A percentile compares a stretch with the other conserved stretches of the same genome.
phyloP scores from a whole-genome alignment of 345 rosid genomes.

The Salix viminalis region DNA sequence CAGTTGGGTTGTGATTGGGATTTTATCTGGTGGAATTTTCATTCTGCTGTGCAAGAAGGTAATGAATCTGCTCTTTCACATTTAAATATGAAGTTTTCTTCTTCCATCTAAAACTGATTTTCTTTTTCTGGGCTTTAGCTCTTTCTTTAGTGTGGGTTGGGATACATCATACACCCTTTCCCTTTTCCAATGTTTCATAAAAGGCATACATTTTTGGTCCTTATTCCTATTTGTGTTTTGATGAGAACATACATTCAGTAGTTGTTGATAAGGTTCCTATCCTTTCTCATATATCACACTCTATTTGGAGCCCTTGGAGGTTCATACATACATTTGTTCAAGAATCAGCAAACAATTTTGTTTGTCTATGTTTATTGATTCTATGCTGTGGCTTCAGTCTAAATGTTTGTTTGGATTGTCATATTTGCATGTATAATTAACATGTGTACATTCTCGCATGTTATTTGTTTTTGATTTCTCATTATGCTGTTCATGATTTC shows the following conservation, averaged over 20 bases:
- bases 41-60: conserved; percentile 96
- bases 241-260: background rate
- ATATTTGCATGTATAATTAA: background rate
- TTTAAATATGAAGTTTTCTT: conserved; percentile 2
- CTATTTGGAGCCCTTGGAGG: background rate
- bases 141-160: background rate
- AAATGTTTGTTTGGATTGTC: background rate
- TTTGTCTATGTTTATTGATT: background rate
- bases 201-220: background rate
- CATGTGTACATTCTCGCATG: background rate
- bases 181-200: background rate
- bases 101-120: background rate
- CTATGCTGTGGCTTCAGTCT: background rate
- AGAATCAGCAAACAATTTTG: background rate
- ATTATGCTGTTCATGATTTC: background rate
- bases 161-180: background rate
- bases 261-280: background rate
- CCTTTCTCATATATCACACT: background rate
- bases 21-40: conserved; percentile 81
- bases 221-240: too few relatives aligned
- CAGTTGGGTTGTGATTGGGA: conserved; percentile 82
- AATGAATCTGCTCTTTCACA: conserved; percentile 6
- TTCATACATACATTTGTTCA: background rate
- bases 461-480: background rate
- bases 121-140: background rate